Base-by-base conservation (phyloP, 2,329 filamentous ascomycete species). In the Verticillium zaregamsianum region DNA sequence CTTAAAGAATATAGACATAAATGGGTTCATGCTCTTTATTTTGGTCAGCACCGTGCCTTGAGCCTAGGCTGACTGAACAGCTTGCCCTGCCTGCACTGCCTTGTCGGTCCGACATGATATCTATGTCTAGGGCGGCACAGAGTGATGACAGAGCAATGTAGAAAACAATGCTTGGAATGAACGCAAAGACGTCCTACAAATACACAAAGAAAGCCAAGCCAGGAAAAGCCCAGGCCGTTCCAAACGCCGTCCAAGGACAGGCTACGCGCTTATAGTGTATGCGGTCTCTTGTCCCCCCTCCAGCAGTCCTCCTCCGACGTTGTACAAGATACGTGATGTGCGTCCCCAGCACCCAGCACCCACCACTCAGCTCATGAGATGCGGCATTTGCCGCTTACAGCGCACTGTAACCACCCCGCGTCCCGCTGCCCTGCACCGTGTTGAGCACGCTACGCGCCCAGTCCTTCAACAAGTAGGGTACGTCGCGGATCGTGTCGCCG, bases 401-500 rank as follows among this genome's bases (percentile, higher is more conserved):
- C 55, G 95, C 95, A 71, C 92, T 96, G 77, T 99, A 99, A 2
- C 95, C 95, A 55, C 94, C 94, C 70, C 95, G 87, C 63, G 88
- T 90, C 8, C 92, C 91, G 54, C 89, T 85, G 1, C 92, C 92
- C 75, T 96, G 92, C 11, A 98, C 82, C 0, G 92, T 93, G 72
- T 90, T 93, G 57, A 95, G 79, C 23, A 96, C 88, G 67, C 89
- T 86, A 62, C 92, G 85, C 17, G 86, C 82, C 86, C 91, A 96
- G 75, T 99, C 95, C 77, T 94, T 93, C 66, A 97, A 77, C 60
- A 98, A 83, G 73, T 97, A 98, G 3, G 95, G 95, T 23, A 97
- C 79, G 71, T 99, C 95, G 66, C 94, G 89, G 68, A 98, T 90
- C 0, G 91, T 90, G 75, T 99, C 95, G 66, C 91, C 91, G 73